A percentile compares a stretch with the other conserved stretches of the same genome.
Evolutionary conservation across 140 eudicot species (phyloP).

Genomic region (Anethum foeniculum): DNA sequence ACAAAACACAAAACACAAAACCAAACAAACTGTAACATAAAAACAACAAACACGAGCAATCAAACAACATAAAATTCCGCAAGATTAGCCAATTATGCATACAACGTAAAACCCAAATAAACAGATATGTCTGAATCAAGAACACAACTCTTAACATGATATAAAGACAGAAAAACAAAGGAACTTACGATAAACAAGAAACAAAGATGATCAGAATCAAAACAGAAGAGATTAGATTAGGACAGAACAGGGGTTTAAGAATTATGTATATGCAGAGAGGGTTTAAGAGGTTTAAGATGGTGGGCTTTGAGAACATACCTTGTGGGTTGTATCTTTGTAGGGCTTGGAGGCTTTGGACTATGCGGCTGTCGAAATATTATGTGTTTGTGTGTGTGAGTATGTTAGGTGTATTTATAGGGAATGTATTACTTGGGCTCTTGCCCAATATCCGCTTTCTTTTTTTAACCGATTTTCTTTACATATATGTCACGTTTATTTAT

Average conservation of each 20-base stretch:
- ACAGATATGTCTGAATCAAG: neutral
- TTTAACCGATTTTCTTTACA: neutral
- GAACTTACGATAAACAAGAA: neutral
- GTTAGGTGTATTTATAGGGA: neutral
- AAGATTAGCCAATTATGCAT: neutral
- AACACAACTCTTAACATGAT: neutral
- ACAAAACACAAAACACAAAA: too few species aligned
- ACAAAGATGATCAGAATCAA: neutral
- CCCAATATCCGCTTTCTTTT: neutral
- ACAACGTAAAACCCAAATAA: neutral
- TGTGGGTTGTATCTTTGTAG: too few species aligned
- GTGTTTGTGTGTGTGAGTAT: too few species aligned
- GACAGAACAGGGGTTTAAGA: neutral
- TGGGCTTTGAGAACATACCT: constrained; percentile 14
- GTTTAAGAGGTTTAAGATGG: constrained; percentile 2
- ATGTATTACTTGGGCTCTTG: neutral
- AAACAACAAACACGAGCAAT: neutral
- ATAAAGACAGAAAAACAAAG: neutral
- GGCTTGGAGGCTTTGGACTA: too few species aligned
- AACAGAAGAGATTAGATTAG: neutral
- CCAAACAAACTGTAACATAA: too few species aligned
- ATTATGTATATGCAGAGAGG: neutral
- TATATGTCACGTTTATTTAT: too few species aligned
- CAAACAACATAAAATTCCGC: neutral
- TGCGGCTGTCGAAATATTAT: too few species aligned